These are phyloP conservation scores for Phytophthora sp. DNA, from an alignment of 352 stramenopile species.

Conservation along the genomic window DNA sequence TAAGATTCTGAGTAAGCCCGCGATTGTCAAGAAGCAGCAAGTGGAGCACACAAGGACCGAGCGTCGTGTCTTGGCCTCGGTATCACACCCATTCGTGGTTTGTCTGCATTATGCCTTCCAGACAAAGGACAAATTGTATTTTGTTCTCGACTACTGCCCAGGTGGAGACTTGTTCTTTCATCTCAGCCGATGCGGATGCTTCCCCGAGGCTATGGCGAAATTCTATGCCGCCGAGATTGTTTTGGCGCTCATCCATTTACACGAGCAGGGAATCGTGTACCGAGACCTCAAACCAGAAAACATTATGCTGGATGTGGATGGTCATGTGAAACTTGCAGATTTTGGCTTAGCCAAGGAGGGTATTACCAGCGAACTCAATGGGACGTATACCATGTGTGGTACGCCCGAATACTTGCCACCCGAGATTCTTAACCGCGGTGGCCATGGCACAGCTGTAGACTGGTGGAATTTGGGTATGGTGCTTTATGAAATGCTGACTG, in stretches of 20 bases:
- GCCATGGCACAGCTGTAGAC: slow-evolving; percentile 83
- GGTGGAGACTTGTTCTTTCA: slow-evolving; percentile 88
- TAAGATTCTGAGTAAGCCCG: slow-evolving; percentile 85
- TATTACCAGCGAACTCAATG: slow-evolving; percentile 71
- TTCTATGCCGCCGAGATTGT: slow-evolving; percentile 89
- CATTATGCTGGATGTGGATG: slow-evolving; percentile 88
- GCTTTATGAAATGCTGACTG: slow-evolving; percentile 86
- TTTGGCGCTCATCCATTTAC: slow-evolving; percentile 84
- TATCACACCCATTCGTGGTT: slow-evolving; percentile 89
- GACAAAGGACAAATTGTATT: slow-evolving; percentile 83
- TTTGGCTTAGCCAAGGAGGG: slow-evolving; percentile 84
- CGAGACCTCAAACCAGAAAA: slow-evolving; percentile 88
- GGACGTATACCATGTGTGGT: slow-evolving; percentile 87
- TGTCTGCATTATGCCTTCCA: slow-evolving; percentile 91
- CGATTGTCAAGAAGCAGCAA: slow-evolving; percentile 84
- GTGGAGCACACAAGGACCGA: slow-evolving; percentile 87
- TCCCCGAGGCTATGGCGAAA: slow-evolving; percentile 82
- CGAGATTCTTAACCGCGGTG: slow-evolving; percentile 81
- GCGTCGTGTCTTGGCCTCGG: slow-evolving; percentile 79
- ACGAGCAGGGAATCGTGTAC: slow-evolving; percentile 87
- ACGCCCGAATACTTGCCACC: slow-evolving; percentile 88
- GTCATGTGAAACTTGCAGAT: slow-evolving; percentile 83
- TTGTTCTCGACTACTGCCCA: slow-evolving; percentile 89
- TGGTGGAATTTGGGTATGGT: slow-evolving; percentile 89
- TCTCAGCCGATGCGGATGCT: slow-evolving; percentile 72